A percentile compares a stretch with the other conserved stretches of the same genome.
These are phyloP conservation scores for Microbotryomycetes sp. DNA, from an alignment of 1,284 basidiomycete genomes.

Conservation along the genomic window DNA sequence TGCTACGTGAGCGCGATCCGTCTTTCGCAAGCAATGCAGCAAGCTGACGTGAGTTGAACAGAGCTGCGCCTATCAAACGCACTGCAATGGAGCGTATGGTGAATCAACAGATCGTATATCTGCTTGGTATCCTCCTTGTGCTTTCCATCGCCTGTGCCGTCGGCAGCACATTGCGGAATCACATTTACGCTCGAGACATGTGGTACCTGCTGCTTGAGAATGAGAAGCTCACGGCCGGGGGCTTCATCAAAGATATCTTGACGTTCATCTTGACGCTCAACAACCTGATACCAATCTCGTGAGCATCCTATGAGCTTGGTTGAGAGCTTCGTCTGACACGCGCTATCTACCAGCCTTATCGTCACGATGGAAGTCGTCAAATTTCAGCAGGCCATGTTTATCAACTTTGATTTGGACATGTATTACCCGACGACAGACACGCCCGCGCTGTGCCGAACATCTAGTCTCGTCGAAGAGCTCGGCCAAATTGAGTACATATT, in stretches of 20 bases:
- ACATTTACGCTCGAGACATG: conserved; percentile 30
- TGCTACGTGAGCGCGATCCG: conserved; percentile 59
- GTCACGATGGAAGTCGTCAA: conserved; percentile 99
- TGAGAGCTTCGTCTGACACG: no score
- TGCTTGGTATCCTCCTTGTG: conserved; percentile 80
- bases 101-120: conserved; percentile 92
- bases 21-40: neutral
- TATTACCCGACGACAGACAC: conserved; percentile 93
- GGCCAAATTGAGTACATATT: conserved; percentile 99
- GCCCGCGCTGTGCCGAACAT: conserved; percentile 91
- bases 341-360: conserved; percentile 54
- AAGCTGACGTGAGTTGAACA: no score
- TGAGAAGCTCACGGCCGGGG: conserved; percentile 50
- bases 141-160: conserved; percentile 87
- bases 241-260: conserved; percentile 66
- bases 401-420: conserved; percentile 74
- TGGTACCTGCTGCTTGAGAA: conserved; percentile 46
- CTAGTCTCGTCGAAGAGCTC: conserved; percentile 93
- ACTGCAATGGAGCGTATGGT: conserved; percentile 95
- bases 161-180: conserved; percentile 74
- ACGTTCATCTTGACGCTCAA: conserved; percentile 99
- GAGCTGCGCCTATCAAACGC: conserved; percentile 89
- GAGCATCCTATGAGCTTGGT: no score
- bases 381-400: conserved; percentile 91
- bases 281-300: conserved; percentile 96